Evolutionary conservation across 441 rosid species (phyloP).

Genomic region (Pelargonium myrrhifolium): DNA sequence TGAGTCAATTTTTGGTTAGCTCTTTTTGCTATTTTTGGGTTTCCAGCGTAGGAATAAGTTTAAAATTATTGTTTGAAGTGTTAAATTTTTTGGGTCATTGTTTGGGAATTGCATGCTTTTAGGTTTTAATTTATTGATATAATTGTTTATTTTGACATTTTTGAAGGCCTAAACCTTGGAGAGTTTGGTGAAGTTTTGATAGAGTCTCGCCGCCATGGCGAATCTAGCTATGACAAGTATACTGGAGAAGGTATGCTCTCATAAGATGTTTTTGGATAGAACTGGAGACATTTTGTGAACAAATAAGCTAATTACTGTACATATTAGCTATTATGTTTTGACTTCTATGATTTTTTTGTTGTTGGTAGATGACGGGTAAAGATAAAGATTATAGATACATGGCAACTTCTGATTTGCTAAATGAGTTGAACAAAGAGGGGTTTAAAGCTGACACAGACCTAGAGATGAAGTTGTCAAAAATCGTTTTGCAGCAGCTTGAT

Average conservation of each 20-base stretch:
- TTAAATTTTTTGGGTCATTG: background rate
- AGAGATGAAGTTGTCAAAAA: slow-evolving; percentile 70
- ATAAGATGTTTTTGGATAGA: background rate
- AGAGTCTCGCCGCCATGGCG: slow-evolving; percentile 45
- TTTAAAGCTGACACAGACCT: slow-evolving; percentile 78
- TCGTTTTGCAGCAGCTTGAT: slow-evolving; percentile 83
- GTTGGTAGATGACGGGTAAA: slow-evolving; percentile 87
- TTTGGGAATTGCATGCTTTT: too few species aligned
- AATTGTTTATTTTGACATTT: background rate
- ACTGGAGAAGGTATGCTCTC: slow-evolving; percentile 68
- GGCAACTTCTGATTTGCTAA: slow-evolving; percentile 98
- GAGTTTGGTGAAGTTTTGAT: background rate
- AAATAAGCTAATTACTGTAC: background rate
- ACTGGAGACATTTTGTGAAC: background rate
- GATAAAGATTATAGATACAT: slow-evolving; percentile 97
- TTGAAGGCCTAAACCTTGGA: background rate
- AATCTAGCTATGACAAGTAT: slow-evolving; percentile 74
- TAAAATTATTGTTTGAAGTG: background rate
- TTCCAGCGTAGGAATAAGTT: too few species aligned
- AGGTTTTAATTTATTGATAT: too few species aligned
- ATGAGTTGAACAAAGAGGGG: slow-evolving; percentile 81
- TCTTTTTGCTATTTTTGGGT: too few species aligned
- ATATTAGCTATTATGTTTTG: slow-evolving; percentile 5
- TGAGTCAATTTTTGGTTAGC: background rate
- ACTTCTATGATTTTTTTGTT: slow-evolving; percentile 1